These are phyloP conservation scores for Tilletia walkeri DNA, from an alignment of 1,284 basidiomycete species.

Conservation along the genomic window DNA sequence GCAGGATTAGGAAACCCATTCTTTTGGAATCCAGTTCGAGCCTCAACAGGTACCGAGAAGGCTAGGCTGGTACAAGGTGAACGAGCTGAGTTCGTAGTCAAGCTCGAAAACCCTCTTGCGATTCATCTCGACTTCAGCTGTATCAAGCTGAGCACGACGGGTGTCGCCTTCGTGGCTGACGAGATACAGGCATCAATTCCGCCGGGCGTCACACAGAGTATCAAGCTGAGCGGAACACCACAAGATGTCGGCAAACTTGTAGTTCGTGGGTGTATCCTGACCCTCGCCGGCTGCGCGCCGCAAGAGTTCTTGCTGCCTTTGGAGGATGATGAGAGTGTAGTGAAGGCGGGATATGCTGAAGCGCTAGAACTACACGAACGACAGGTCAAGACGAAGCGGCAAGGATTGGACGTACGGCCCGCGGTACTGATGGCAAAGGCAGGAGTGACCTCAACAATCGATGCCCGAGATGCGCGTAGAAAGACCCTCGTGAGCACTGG, in stretches of 20 bases:
- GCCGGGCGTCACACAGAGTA: conserved; percentile 70
- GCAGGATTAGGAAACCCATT: conserved; percentile 32
- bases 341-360: conserved; percentile 65
- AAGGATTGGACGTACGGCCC: not conserved
- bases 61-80: conserved; percentile 78
- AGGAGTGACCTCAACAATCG: not conserved
- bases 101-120: conserved; percentile 83
- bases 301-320: conserved; percentile 73
- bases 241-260: conserved; percentile 67
- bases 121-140: conserved; percentile 84
- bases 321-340: conserved; percentile 70
- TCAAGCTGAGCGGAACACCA: conserved; percentile 71
- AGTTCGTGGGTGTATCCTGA: conserved; percentile 74
- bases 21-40: conserved; percentile 33
- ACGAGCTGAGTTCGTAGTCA: conserved; percentile 73
- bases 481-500: not conserved
- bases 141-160: conserved; percentile 76
- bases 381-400: conserved; percentile 10
- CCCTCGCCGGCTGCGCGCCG: conserved; percentile 70
- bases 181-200: conserved; percentile 66
- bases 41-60: conserved; percentile 17
- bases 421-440: conserved; percentile 16
- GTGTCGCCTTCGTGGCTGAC: conserved; percentile 71
- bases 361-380: conserved; percentile 61
- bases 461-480: conserved; percentile 6